Conservation (phyloP, 2,329 filamentous ascomycete species). For the Aphanoascus verrucosus region DNA sequence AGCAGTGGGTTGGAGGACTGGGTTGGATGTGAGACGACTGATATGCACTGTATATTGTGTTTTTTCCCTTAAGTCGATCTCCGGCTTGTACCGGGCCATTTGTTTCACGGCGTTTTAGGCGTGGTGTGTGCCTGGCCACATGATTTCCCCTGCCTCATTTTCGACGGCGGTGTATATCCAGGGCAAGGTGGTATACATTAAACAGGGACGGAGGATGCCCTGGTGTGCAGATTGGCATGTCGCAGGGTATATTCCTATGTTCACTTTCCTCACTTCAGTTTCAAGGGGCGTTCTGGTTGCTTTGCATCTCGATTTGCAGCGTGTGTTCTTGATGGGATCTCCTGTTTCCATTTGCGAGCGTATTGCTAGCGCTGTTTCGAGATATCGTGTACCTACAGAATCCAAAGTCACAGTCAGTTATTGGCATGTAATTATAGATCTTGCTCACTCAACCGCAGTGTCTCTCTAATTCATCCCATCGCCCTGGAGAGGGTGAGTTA, state of each 20-base stretch:
- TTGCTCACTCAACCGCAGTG: not conserved
- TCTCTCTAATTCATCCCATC: not conserved
- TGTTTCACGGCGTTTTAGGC: not conserved
- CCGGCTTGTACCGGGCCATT: not conserved
- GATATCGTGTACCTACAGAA: too few species aligned
- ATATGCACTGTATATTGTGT: not conserved
- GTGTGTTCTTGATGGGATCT: not conserved
- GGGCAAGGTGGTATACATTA: too few species aligned
- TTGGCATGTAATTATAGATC: too few species aligned
- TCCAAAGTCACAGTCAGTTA: too few species aligned
- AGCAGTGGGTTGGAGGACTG: constrained; percentile 23
- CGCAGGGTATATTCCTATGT: not conserved
- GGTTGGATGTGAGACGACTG: constrained; percentile 24
- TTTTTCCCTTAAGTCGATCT: not conserved
- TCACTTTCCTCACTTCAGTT: not conserved
- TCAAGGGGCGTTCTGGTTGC: not conserved
- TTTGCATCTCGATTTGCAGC: not conserved
- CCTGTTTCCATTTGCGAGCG: not conserved
- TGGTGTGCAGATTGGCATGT: not conserved
- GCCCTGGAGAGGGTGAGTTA: not conserved
- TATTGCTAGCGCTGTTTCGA: too few species aligned
- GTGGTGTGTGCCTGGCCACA: not conserved
- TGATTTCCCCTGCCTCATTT: not conserved
- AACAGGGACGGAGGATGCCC: not conserved
- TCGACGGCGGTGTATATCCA: not conserved